These are phyloP conservation scores for Entomortierella chlamydospora DNA, from an alignment of 192 early-diverging fungal species.

Conservation along the genomic window DNA sequence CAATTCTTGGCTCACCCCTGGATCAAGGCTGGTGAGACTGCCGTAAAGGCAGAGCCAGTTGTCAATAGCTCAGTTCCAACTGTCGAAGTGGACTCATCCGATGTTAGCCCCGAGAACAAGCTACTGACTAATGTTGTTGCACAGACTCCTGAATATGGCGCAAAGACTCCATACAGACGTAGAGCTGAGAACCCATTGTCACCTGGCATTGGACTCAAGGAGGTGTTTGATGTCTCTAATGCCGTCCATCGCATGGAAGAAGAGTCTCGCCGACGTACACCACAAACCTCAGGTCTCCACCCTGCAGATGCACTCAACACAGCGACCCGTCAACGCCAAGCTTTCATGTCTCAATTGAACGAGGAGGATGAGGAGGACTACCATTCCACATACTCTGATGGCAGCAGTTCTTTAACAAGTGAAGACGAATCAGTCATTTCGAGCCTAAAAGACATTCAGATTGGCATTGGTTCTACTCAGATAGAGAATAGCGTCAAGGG, in stretches of 20 bases:
- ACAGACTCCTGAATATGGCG: constrained; percentile 18
- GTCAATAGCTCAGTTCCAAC: background rate
- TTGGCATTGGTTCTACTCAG: constrained; percentile 16
- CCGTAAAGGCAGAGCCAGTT: background rate
- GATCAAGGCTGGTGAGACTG: constrained; percentile 62
- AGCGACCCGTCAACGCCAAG: constrained; percentile 34
- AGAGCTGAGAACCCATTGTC: constrained; percentile 64
- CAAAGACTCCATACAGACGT: constrained; percentile 51
- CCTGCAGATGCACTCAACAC: constrained; percentile 29
- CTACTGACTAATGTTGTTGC: constrained; percentile 12
- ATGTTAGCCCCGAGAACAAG: constrained; percentile 26
- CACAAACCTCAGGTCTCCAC: constrained; percentile 23
- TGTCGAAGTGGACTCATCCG: constrained; percentile 21
- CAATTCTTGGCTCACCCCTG: constrained; percentile 87
- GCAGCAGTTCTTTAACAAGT: constrained; percentile 15
- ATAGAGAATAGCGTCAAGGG: constrained; percentile 7
- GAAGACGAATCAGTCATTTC: constrained; percentile 39
- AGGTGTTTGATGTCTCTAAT: constrained; percentile 81
- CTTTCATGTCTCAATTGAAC: constrained; percentile 56
- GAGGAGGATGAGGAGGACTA: constrained; percentile 43
- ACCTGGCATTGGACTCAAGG: constrained; percentile 71
- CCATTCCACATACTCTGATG: constrained; percentile 6
- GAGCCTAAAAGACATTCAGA: constrained; percentile 12
- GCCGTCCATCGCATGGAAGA: constrained; percentile 83
- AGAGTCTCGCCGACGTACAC: constrained; percentile 57